Conservation (phyloP, 2,329 filamentous ascomycete genomes). For the Anthostomella pinea region DNA sequence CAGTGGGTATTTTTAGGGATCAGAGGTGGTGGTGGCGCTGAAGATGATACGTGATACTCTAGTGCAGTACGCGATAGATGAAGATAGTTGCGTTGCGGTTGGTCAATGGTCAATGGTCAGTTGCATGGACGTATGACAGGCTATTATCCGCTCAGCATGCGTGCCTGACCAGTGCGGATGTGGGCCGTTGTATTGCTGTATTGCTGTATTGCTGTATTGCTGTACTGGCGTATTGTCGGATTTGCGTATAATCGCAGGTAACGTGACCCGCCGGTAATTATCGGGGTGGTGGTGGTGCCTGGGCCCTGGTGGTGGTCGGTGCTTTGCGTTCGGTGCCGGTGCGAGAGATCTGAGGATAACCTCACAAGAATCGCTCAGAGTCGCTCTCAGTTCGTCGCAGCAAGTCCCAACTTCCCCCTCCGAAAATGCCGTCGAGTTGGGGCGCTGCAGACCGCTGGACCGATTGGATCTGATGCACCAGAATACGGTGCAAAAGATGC, state of each 20-base stretch:
- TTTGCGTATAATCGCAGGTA: slow-evolving; percentile 22
- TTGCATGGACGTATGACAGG: background rate
- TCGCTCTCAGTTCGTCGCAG: slow-evolving; percentile 13
- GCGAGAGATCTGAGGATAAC: slow-evolving; percentile 29
- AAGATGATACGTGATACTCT: too few relatives aligned
- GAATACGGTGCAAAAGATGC: slow-evolving; percentile 24
- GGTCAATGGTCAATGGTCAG: too few relatives aligned
- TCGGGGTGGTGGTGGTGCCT: too few relatives aligned
- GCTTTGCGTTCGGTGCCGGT: slow-evolving; percentile 20
- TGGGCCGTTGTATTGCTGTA: too few relatives aligned
- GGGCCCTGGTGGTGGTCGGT: slow-evolving; percentile 27
- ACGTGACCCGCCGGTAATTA: slow-evolving; percentile 32
- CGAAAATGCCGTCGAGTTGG: slow-evolving; percentile 13
- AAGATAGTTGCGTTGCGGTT: too few relatives aligned
- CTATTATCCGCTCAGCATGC: too few relatives aligned
- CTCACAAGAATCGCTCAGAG: slow-evolving; percentile 24
- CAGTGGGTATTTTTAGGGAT: too few relatives aligned
- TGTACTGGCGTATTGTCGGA: slow-evolving; percentile 13
- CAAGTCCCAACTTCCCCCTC: slow-evolving; percentile 12
- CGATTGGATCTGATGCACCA: slow-evolving; percentile 24
- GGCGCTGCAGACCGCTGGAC: slow-evolving; percentile 10
- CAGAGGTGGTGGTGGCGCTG: too few relatives aligned
- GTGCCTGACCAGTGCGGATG: too few relatives aligned
- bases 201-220: too few relatives aligned
- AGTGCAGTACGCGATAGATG: too few relatives aligned